Evolutionary conservation across 2,329 filamentous ascomycete genomes (phyloP).

Genomic region (Chaetomiaceae sp.): DNA sequence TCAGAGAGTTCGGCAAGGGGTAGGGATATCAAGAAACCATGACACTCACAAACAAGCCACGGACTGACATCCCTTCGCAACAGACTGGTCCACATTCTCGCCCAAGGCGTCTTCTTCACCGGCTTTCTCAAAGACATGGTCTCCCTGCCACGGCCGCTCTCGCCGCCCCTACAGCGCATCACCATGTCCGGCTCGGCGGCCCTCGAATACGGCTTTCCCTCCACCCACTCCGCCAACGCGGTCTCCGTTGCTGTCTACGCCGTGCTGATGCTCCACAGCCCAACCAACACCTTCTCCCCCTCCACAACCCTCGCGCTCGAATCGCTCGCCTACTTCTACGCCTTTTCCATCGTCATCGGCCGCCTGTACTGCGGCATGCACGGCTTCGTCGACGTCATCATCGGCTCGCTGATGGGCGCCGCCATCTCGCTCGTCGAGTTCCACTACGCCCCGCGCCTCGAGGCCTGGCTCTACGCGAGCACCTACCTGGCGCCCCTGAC

Average conservation of each 20-base stretch:
- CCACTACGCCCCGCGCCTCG: conserved; percentile 57
- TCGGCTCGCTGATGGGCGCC: conserved; percentile 74
- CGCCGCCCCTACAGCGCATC: conserved; percentile 86
- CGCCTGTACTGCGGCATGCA: conserved; percentile 98
- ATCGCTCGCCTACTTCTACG: conserved; percentile 73
- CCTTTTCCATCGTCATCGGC: conserved; percentile 81
- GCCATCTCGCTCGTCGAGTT: conserved; percentile 57
- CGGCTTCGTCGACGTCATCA: conserved; percentile 84
- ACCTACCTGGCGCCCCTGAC: conserved; percentile 61
- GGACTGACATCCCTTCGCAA: conserved; percentile 18
- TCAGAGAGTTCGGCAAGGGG: conserved; percentile 80
- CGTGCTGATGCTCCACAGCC: conserved; percentile 63
- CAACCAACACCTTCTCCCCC: conserved; percentile 58
- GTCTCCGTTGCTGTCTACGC: conserved; percentile 88
- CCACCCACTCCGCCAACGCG: conserved; percentile 94
- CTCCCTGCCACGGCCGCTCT: conserved; percentile 86
- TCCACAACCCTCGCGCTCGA: conserved; percentile 61
- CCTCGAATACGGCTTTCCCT: conserved; percentile 95
- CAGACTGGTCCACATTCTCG: conserved; percentile 70
- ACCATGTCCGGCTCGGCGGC: conserved; percentile 96
- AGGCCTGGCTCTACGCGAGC: conserved; percentile 65
- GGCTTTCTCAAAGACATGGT: conserved; percentile 93
- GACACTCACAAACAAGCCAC: not conserved
- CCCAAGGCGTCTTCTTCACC: conserved; percentile 76
- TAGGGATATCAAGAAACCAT: conserved; percentile 42